Conservation (phyloP, 176 grass and related monocot species). For the Aegilops longissima region DNA sequence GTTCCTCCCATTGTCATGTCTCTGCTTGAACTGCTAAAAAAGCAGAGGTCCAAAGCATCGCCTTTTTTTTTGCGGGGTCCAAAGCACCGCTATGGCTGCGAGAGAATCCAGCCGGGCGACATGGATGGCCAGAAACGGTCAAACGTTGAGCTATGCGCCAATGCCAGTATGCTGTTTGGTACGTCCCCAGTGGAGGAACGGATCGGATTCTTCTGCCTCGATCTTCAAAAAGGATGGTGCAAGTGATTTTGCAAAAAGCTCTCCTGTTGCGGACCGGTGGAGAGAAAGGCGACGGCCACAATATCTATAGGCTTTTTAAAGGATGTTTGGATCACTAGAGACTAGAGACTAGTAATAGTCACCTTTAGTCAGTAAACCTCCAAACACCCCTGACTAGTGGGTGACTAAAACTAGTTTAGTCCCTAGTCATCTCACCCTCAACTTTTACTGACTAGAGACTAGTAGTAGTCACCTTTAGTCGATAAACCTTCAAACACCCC, state of each 20-base stretch:
- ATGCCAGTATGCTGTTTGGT: not conserved
- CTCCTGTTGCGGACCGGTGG: not conserved
- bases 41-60: constrained; percentile 17
- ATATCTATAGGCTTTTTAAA: not conserved
- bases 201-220: not conserved
- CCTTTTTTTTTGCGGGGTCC: not conserved
- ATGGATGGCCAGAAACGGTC: constrained; percentile 25
- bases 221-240: constrained; percentile 8
- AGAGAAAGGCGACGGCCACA: not conserved
- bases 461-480: too few relatives aligned
- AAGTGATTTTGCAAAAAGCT: not conserved
- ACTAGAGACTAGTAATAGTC: too few relatives aligned
- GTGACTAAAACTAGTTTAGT: too few relatives aligned
- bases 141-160: not conserved
- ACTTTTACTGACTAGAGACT: too few relatives aligned
- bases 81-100: not conserved
- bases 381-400: too few relatives aligned
- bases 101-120: not conserved
- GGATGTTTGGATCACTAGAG: too few relatives aligned
- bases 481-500: too few relatives aligned
- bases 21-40: constrained; percentile 8
- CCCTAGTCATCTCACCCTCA: too few relatives aligned
- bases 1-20: not conserved
- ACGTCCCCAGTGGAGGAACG: not conserved
- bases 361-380: too few relatives aligned